Evolutionary conservation across 2,329 filamentous ascomycete genomes (phyloP), one percentile per base, ranked within the genome.

Genomic region (Cytospora paraplurivora): DNA sequence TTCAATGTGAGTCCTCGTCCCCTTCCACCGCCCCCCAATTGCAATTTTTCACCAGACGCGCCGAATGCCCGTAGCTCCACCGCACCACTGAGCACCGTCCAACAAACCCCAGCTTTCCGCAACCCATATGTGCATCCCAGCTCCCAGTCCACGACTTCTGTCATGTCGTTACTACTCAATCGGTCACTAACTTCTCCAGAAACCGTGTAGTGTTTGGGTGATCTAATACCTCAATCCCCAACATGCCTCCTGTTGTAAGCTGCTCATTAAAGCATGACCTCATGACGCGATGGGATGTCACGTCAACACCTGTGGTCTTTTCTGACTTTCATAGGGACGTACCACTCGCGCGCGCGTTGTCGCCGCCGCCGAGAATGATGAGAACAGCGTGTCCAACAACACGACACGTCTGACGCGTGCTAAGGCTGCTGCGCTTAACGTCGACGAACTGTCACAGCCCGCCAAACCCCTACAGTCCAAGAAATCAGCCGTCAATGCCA

Each of bases 321-420:
- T 51, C 73, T 71, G 60, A 74, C 71, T 57, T 66, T 67, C 72
- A 76, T 81, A 81, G 89, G 85, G 83, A 81, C 89, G 91, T 78
- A 81, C 85, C 75, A 86, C 90, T 78, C 85, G 64, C 62, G 41
- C 88, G 76, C 89, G 93, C 79, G 85, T 88, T 76, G 85, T 89
- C 72, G 90, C 89, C 69, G 95, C 96, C 77, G 95, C 96, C 77
- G 93, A 97, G 82, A 97, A 97, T 75, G 94, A 97, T 76, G 95
- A 97, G 82, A 96, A 97, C 76, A 85, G 78, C 68, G 41, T 63
- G 33, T 38, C 53, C 37, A 57, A 62, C 50, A 79, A 82, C 64
- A 88, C 90, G 66, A 92, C 90, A 79, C 92, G 93, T 79, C 81
- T 97, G 75, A 98, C 95, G 72, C 88, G 95, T 79, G 93, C 95